Percentiles rank a stretch among this genome's conserved stretches.
phyloP scores from a whole-genome alignment of 352 stramenopile genomes.

The Phytopythium vexans region DNA sequence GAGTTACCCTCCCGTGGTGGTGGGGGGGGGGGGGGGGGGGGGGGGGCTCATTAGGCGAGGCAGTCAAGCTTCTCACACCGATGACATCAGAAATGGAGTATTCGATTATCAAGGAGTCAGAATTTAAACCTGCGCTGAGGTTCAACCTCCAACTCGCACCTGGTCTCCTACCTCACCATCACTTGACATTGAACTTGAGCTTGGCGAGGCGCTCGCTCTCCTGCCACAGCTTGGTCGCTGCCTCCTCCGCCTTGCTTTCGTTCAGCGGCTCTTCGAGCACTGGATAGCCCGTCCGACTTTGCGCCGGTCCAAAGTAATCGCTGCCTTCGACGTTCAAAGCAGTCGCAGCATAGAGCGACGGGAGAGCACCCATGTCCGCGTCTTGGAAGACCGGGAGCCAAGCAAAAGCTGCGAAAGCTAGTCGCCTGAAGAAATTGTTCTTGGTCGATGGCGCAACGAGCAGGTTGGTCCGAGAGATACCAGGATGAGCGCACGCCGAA shows the following conservation, averaged over 20 bases:
- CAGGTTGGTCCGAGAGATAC: conserved; percentile 4
- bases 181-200: conserved; percentile 24
- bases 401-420: conserved; percentile 10
- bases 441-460: conserved; percentile 7
- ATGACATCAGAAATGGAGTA: too few species aligned
- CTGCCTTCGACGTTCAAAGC: neutral
- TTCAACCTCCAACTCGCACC: too few species aligned
- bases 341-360: conserved; percentile 9
- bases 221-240: conserved; percentile 28
- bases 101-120: too few species aligned
- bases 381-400: conserved; percentile 21
- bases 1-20: too few species aligned
- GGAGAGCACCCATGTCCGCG: conserved; percentile 9
- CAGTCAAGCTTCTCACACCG: too few species aligned
- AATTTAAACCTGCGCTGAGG: too few species aligned
- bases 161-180: too few species aligned
- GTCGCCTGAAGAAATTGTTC: conserved; percentile 11
- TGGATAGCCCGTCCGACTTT: conserved; percentile 17
- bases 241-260: conserved; percentile 19
- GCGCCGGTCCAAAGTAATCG: conserved; percentile 3
- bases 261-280: conserved; percentile 22
- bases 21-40: too few species aligned
- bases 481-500: conserved; percentile 4
- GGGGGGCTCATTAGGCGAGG: too few species aligned
- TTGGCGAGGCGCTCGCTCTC: conserved; percentile 38